A percentile compares a stretch with the other conserved stretches of the same genome.
Conservation (phyloP, 116 monocot genomes). For the Trichopus zeylanicus region DNA sequence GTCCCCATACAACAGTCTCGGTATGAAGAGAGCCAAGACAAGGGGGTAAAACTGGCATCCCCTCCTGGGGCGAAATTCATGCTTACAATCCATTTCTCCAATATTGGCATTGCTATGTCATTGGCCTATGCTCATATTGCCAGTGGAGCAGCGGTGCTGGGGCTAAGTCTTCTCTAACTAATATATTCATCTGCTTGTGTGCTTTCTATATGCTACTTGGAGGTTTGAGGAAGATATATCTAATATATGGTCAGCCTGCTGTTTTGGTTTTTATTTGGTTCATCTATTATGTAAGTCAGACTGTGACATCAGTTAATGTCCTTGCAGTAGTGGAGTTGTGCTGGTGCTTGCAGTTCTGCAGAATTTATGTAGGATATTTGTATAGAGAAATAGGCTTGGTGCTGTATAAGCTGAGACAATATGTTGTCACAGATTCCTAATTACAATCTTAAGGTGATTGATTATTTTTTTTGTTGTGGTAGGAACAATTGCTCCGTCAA, state of each 20-base stretch:
- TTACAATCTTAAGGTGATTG: background rate
- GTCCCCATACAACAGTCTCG: constrained; percentile 67
- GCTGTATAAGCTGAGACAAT: constrained; percentile 11
- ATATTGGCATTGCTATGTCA: background rate
- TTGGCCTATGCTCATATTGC: background rate
- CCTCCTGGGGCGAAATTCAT: background rate
- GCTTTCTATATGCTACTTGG: background rate
- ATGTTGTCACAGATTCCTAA: constrained; percentile 22
- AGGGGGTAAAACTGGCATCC: constrained; percentile 29
- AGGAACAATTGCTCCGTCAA: too few species aligned
- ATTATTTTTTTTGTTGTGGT: background rate
- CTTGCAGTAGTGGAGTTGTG: background rate
- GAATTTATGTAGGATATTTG: background rate
- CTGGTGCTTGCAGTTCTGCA: constrained; percentile 4
- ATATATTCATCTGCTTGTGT: background rate
- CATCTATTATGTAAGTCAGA: background rate
- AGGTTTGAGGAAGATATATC: background rate
- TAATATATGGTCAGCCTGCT: background rate
- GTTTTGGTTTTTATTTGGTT: background rate
- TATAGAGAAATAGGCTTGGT: constrained; percentile 9
- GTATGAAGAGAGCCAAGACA: constrained; percentile 89
- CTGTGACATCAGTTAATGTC: background rate
- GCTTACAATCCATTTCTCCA: background rate
- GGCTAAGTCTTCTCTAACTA: background rate
- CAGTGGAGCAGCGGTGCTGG: constrained; percentile 1